These are phyloP conservation scores for Aspergillus fructus DNA, from an alignment of 2,329 filamentous ascomycete genomes.

Conservation along the genomic window DNA sequence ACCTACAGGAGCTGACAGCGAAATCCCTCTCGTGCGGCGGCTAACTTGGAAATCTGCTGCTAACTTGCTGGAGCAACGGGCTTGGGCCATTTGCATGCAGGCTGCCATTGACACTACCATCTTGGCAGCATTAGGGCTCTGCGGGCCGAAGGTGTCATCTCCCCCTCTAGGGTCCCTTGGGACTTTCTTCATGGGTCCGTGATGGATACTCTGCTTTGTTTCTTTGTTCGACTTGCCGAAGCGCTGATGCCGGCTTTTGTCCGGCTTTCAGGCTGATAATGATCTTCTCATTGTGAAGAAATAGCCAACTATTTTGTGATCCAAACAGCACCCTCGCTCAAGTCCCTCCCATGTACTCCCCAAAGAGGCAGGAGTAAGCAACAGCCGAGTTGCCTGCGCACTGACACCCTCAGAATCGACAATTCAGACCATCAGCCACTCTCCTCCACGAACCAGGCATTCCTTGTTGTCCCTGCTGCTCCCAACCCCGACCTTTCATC, in stretches of 20 bases:
- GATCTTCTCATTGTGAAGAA: background rate
- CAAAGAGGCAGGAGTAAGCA: too few species aligned
- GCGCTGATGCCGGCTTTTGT: background rate
- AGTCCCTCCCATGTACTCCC: too few species aligned
- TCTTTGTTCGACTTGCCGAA: background rate
- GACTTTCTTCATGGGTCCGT: background rate
- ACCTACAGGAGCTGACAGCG: too few species aligned
- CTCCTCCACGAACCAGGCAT: background rate
- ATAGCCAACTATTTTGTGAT: background rate
- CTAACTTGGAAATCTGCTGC: too few species aligned
- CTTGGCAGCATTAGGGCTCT: constrained; percentile 11
- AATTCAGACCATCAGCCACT: too few species aligned
- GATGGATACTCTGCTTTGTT: background rate
- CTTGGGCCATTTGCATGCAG: too few species aligned
- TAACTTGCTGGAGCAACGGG: too few species aligned
- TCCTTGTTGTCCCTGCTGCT: background rate
- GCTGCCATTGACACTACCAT: constrained; percentile 2
- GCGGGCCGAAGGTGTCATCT: background rate
- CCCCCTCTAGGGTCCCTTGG: background rate
- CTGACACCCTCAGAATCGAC: too few species aligned
- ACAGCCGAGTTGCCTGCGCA: too few species aligned
- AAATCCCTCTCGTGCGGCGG: background rate
- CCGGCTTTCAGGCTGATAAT: background rate
- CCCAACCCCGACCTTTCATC: background rate
- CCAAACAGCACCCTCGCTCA: too few species aligned